Percentiles rank a stretch among this genome's conserved stretches.
phyloP scores from a whole-genome alignment of 2,329 filamentous ascomycete genomes.

The Scedosporium aurantiacum region DNA sequence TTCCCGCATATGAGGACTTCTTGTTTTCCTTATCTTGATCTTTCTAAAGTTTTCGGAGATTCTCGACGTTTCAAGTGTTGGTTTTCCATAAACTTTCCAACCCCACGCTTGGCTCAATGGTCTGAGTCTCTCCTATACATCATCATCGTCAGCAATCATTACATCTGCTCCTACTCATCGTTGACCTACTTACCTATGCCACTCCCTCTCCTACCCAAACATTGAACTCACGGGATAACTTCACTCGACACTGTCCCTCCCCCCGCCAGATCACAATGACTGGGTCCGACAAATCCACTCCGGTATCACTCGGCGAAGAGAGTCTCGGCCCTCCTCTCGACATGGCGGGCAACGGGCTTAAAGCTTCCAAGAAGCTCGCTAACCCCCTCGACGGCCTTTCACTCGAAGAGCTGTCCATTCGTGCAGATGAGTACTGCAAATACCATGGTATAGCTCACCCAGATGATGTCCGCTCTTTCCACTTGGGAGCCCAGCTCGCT shows the following conservation, averaged over 20 bases:
- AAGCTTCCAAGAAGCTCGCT: constrained; percentile 1
- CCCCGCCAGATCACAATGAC: neutral
- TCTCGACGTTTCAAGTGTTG: neutral
- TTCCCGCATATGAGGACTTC: neutral
- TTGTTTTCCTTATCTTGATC: neutral
- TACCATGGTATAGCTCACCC: constrained; percentile 42
- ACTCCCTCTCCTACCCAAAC: neutral
- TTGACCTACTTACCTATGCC: too few species aligned
- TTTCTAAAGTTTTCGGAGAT: neutral
- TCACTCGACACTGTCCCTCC: neutral
- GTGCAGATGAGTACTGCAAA: constrained; percentile 11
- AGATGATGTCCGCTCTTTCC: constrained; percentile 47
- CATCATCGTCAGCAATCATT: neutral
- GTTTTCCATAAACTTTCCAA: neutral
- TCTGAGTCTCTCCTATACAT: neutral
- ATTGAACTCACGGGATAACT: neutral
- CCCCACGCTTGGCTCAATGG: neutral
- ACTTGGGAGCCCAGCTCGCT: constrained; percentile 47
- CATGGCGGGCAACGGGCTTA: neutral
- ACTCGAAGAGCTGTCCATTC: neutral
- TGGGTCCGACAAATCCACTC: neutral
- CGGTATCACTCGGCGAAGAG: neutral
- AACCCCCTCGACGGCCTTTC: constrained; percentile 2
- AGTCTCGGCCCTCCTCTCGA: neutral
- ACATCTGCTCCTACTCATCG: too few species aligned